These are phyloP conservation scores for Yamadazyma triangularis DNA, from an alignment of 1,139 yeast genomes.

Conservation along the genomic window DNA sequence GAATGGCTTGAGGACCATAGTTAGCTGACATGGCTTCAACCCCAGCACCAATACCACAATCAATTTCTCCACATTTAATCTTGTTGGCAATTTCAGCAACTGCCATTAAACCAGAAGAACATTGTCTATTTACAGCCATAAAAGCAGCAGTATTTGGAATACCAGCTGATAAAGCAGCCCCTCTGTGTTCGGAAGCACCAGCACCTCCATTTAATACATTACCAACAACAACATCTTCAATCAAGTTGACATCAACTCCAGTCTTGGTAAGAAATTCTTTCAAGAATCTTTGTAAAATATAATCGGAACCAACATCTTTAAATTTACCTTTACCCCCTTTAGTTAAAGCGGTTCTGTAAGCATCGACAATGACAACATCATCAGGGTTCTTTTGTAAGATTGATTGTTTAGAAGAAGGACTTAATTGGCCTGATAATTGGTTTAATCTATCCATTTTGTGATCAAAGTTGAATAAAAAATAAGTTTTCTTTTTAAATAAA, in stretches of 20 bases:
- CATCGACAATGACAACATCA: conserved; percentile 83
- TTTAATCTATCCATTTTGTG: conserved; percentile 53
- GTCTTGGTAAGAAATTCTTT: conserved; percentile 56
- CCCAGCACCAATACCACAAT: conserved; percentile 87
- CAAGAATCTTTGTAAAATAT: conserved; percentile 61
- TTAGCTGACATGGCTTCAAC: conserved; percentile 87
- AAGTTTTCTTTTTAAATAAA: too few species aligned
- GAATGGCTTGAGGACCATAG: conserved; percentile 72
- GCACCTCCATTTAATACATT: conserved; percentile 88
- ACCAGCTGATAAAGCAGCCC: conserved; percentile 55
- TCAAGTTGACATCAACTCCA: conserved; percentile 57
- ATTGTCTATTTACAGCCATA: conserved; percentile 84
- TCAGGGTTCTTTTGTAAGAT: conserved; percentile 61
- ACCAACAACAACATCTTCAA: conserved; percentile 84
- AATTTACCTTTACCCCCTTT: conserved; percentile 82
- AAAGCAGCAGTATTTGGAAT: conserved; percentile 62
- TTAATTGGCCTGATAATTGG: conserved; percentile 55
- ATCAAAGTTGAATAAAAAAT: neutral
- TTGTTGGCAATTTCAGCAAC: conserved; percentile 86
- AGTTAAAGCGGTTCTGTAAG: conserved; percentile 86
- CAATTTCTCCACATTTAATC: conserved; percentile 82
- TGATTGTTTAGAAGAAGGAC: conserved; percentile 42
- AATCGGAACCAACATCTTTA: conserved; percentile 74
- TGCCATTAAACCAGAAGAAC: conserved; percentile 92
- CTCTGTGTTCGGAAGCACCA: conserved; percentile 89